These are phyloP conservation scores for Amniculicola lignicola DNA, from an alignment of 495 filamentous ascomycete species.

Conservation along the genomic window DNA sequence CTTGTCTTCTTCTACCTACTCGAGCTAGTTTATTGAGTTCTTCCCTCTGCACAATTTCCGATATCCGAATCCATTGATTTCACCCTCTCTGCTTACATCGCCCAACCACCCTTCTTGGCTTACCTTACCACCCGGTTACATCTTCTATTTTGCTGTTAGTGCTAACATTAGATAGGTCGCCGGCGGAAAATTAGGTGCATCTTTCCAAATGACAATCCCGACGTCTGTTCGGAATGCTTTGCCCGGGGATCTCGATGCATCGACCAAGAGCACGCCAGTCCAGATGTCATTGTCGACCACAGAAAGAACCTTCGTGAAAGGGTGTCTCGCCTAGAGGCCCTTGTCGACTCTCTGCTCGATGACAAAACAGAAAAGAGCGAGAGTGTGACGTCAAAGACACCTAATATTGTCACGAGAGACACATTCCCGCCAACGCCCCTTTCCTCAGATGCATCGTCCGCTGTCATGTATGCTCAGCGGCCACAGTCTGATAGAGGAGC, in stretches of 20 bases:
- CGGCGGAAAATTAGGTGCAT: constrained; percentile 40
- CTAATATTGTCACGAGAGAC: constrained; percentile 4
- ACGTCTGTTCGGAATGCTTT: constrained; percentile 40
- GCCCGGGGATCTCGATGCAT: constrained; percentile 38
- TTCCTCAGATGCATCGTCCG: constrained; percentile 25
- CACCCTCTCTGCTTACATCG: no score
- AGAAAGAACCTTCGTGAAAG: constrained; percentile 41
- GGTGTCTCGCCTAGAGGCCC: constrained; percentile 37
- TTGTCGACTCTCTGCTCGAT: constrained; percentile 36
- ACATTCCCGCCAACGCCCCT: constrained; percentile 30
- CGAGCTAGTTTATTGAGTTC: no score
- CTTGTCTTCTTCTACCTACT: no score
- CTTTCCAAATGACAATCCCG: constrained; percentile 34
- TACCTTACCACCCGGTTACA: no score
- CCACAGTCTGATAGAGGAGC: constrained; percentile 3
- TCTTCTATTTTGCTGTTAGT: neutral
- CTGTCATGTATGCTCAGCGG: constrained; percentile 8
- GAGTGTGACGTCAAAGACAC: constrained; percentile 17
- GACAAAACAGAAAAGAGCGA: constrained; percentile 26
- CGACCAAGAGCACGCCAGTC: constrained; percentile 38
- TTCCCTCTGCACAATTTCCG: no score
- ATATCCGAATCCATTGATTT: no score
- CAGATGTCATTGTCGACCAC: constrained; percentile 36
- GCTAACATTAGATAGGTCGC: constrained; percentile 26
- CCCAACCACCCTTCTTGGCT: no score